Conservation (phyloP, 108 stramenopile genomes). For the Licmophora abbreviata region DNA sequence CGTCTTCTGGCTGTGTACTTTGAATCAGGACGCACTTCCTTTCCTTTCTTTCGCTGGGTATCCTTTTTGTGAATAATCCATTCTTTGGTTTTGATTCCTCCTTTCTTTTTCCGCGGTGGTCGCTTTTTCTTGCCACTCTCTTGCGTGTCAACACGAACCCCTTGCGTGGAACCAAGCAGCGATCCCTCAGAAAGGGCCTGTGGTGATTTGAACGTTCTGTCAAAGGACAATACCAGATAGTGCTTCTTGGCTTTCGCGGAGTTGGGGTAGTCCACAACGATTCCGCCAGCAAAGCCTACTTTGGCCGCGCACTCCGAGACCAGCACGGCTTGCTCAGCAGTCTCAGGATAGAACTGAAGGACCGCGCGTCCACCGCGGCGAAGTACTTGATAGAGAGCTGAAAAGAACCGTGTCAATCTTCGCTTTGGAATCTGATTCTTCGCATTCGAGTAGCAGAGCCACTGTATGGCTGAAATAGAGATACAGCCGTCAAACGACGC, state of each 20-base stretch:
- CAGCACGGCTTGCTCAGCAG: slow-evolving; percentile 91
- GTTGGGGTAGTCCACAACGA: slow-evolving; percentile 99
- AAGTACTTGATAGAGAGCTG: slow-evolving; percentile 87
- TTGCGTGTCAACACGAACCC: slow-evolving; percentile 26
- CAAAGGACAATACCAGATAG: slow-evolving; percentile 94
- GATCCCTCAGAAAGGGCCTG: slow-evolving; percentile 28
- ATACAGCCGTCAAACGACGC: slow-evolving; percentile 98
- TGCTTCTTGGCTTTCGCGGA: slow-evolving; percentile 99
- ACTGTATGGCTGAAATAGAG: slow-evolving; percentile 97
- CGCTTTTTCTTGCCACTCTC: slow-evolving; percentile 19
- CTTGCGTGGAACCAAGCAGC: slow-evolving; percentile 15
- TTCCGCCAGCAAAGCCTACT: slow-evolving; percentile 95
- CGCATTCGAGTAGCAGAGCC: slow-evolving; percentile 97
- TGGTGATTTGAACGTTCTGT: slow-evolving; percentile 62
- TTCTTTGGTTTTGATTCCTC: slow-evolving; percentile 86
- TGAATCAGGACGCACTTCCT: slow-evolving; percentile 87
- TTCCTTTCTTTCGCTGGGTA: slow-evolving; percentile 87
- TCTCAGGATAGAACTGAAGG: slow-evolving; percentile 98
- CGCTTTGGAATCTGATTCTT: slow-evolving; percentile 81
- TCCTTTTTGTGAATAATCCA: slow-evolving; percentile 99
- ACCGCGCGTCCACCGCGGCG: slow-evolving; percentile 92
- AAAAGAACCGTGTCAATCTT: slow-evolving; percentile 93
- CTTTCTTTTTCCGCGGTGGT: slow-evolving; percentile 47
- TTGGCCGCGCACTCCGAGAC: slow-evolving; percentile 88
- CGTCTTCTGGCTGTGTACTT: slow-evolving; percentile 97